Conservation (phyloP, 1,139 yeast genomes). For the Yamadazyma triangularis region DNA sequence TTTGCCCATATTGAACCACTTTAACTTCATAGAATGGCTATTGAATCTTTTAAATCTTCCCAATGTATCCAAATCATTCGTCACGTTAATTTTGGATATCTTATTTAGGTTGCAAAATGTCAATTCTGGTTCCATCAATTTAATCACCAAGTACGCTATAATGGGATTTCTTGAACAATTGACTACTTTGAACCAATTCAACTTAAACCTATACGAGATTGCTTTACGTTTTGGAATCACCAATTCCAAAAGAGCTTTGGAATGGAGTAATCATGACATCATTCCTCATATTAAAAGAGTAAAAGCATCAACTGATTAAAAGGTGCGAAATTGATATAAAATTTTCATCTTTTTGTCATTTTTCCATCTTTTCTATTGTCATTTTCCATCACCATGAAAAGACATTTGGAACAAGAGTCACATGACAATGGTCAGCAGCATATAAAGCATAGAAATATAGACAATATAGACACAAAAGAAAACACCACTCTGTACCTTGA, state of each 20-base stretch:
- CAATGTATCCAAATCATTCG: constrained; percentile 34
- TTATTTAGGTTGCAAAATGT: constrained; percentile 49
- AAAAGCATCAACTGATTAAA: constrained; percentile 3
- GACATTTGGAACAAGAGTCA: no score
- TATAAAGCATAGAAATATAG: no score
- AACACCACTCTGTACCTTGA: no score
- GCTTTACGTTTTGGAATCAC: constrained; percentile 41
- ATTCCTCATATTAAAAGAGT: constrained; percentile 38
- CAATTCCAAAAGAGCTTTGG: constrained; percentile 48
- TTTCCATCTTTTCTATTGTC: no score
- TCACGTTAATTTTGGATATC: constrained; percentile 36
- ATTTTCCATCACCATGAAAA: no score
- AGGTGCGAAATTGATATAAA: no score
- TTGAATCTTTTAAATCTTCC: constrained; percentile 50
- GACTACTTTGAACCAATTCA: constrained; percentile 20
- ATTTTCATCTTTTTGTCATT: no score
- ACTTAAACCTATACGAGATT: constrained; percentile 43
- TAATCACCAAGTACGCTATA: constrained; percentile 62
- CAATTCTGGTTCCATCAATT: constrained; percentile 56
- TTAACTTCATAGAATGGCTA: constrained; percentile 53
- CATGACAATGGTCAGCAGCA: no score
- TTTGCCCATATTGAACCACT: constrained; percentile 8
- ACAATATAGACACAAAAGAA: no score
- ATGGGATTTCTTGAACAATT: constrained; percentile 47
- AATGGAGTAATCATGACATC: constrained; percentile 58